Percentiles rank a stretch among this genome's conserved stretches.
Evolutionary conservation across 257 asterid species (phyloP).

Genomic region (Capsicum rhomboideum): DNA sequence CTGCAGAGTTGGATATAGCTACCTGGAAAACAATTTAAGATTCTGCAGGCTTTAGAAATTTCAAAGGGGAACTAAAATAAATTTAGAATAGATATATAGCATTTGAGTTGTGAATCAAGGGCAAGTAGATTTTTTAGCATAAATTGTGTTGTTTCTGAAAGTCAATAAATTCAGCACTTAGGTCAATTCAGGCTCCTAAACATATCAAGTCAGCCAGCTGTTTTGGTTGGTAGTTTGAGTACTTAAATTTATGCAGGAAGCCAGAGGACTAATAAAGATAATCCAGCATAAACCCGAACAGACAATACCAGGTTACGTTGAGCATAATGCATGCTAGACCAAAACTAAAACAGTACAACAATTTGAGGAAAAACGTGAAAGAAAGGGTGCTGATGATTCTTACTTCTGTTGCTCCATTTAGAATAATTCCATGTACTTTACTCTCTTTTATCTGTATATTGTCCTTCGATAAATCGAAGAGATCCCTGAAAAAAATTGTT

Average conservation of each 20-base stretch:
- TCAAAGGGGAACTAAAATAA: not conserved
- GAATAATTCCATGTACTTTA: constrained; percentile 52
- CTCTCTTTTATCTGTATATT: constrained; percentile 73
- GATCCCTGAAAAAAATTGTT: constrained; percentile 47
- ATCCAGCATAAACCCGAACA: not conserved
- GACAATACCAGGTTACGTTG: not conserved
- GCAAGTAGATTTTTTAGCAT: not conserved
- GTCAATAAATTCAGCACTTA: not conserved
- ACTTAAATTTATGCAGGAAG: not conserved
- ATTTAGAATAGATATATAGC: not conserved
- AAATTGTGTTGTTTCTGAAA: not conserved
- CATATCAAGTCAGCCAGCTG: not conserved
- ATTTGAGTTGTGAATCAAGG: not conserved
- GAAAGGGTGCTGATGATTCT: not conserved
- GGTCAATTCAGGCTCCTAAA: not conserved
- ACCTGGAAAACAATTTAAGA: constrained; percentile 35
- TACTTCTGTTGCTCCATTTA: constrained; percentile 69
- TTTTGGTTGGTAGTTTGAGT: not conserved
- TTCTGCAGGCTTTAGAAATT: not conserved
- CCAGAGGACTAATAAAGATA: not conserved
- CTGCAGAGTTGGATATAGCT: constrained; percentile 41
- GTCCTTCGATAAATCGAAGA: constrained; percentile 73
- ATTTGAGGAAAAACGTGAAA: not conserved
- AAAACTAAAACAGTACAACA: not conserved
- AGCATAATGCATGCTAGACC: not conserved